These are phyloP conservation scores for Globisporangium rhizosaccharum DNA, from an alignment of 352 stramenopile genomes.

Conservation along the genomic window DNA sequence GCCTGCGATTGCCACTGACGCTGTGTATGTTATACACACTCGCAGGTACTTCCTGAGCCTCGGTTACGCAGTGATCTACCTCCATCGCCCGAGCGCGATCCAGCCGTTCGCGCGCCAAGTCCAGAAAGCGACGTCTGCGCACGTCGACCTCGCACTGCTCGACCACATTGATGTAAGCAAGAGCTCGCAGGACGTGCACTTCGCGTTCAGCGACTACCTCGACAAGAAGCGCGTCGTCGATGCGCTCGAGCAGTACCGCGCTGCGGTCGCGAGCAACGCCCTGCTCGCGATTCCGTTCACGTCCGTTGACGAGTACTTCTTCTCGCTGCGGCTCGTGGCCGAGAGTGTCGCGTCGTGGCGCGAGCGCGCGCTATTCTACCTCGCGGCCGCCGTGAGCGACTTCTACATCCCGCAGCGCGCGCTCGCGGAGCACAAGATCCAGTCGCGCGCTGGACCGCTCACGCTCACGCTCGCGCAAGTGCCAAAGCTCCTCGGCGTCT, in stretches of 20 bases:
- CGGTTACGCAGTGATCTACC: constrained; percentile 96
- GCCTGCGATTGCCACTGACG: too few relatives aligned
- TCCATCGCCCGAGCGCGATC: constrained; percentile 87
- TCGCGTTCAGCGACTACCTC: constrained; percentile 27
- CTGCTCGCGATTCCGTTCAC: constrained; percentile 91
- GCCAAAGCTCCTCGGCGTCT: constrained; percentile 93
- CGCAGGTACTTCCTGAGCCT: constrained; percentile 86
- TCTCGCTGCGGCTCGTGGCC: constrained; percentile 82
- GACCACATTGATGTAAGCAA: constrained; percentile 36
- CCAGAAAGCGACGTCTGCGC: constrained; percentile 40
- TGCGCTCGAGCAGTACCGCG: constrained; percentile 46
- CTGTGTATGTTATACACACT: not conserved
- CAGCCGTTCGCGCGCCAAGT: constrained; percentile 82
- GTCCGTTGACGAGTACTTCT: constrained; percentile 96
- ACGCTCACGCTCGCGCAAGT: constrained; percentile 89
- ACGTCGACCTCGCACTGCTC: constrained; percentile 69
- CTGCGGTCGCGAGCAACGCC: constrained; percentile 28
- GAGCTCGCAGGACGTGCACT: constrained; percentile 24
- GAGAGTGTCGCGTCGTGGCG: constrained; percentile 51
- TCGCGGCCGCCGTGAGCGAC: constrained; percentile 97
- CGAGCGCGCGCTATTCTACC: constrained; percentile 86
- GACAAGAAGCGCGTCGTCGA: constrained; percentile 41
- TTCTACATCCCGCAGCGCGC: constrained; percentile 94
- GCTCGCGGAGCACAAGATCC: constrained; percentile 96
- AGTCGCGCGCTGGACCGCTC: constrained; percentile 76